Percentiles rank a stretch among this genome's conserved stretches.
Conservation (phyloP, 257 asterid species). For the Perilla frutescens region DNA sequence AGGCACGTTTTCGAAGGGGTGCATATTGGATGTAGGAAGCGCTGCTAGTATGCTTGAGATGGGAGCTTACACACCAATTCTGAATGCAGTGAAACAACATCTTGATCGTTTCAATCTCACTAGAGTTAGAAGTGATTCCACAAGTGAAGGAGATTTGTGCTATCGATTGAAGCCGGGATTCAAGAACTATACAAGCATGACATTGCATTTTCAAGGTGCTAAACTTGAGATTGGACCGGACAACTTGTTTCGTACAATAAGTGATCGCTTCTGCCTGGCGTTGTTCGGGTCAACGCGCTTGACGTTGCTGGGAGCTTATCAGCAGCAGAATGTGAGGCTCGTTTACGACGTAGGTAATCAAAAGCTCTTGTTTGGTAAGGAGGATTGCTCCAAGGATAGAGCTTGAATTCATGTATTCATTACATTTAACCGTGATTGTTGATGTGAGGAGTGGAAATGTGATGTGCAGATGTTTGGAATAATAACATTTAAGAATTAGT, state of each 20-base stretch:
- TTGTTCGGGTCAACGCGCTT: not conserved
- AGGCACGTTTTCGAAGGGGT: not conserved
- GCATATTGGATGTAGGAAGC: conserved; percentile 16
- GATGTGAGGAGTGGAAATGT: not conserved
- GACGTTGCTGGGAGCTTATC: conserved; percentile 29
- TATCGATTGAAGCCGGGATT: not conserved
- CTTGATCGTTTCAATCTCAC: not conserved
- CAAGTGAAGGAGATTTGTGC: conserved; percentile 6
- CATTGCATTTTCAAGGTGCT: conserved; percentile 24
- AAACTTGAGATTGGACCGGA: not conserved
- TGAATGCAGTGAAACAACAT: not conserved
- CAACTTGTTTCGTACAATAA: conserved; percentile 3
- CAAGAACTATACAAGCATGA: not conserved
- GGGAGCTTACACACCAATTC: not conserved
- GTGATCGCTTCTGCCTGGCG: conserved; percentile 8
- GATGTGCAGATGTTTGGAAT: not conserved
- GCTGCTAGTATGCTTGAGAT: not conserved
- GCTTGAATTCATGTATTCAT: not conserved
- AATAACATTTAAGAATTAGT: not conserved
- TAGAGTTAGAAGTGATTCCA: not conserved
- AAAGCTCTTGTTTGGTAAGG: conserved; percentile 17
- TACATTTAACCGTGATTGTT: not conserved
- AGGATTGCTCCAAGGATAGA: conserved; percentile 21
- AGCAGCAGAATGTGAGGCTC: conserved; percentile 27
- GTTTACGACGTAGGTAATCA: not conserved